Evolutionary conservation across 2,329 filamentous ascomycete genomes (phyloP), one percentile per base, ranked within the genome.

Genomic region (Epichloe baconii): DNA sequence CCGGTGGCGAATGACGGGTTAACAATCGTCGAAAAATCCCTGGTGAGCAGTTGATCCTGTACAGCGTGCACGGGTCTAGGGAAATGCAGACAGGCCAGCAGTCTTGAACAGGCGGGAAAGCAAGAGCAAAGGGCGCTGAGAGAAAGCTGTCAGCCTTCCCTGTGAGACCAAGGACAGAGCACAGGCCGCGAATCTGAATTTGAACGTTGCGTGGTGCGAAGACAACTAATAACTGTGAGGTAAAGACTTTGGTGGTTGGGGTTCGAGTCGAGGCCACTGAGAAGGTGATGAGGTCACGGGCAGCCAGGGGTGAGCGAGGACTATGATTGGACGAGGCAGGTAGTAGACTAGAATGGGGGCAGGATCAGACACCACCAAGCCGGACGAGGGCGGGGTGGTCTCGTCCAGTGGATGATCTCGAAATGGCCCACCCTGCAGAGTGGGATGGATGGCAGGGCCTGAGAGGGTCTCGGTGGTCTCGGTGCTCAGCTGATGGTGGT

Each of bases 211-310:
- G 17, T 44, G 47, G 55, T 38, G 56, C 21, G 26, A 34, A 26
- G 15, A 21, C 46, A 42, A 17, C 17, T n/a, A 19, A 10, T n/a
- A 19, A 4, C 31, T 31, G 10, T 31, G 41, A 43, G 40, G 48
- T 48, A 8, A 31, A 8, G 26, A 31, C 34, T 41, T 19, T 35
- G 47, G 48, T 50, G 42, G 44, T 31, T 35, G 47, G 52, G 43
- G 17, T 49, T 40, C 15, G 50, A 51, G 34, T 49, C 48, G 56
- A 54, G 45, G 37, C 41, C 48, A 36, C 49, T 45, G 46, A 50
- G 53, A 52, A 38, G 34, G 53, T 59, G 57, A 59, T 58, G 58
- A 59, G 59, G 58, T 61, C 59, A 61, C 59, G 57, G 56, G 56
- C 48, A 51, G 48, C 43, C 52, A 52, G 53, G 53, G 52, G 51